Evolutionary conservation across 2,329 filamentous ascomycete species (phyloP).

Genomic region (Nemania sp.): DNA sequence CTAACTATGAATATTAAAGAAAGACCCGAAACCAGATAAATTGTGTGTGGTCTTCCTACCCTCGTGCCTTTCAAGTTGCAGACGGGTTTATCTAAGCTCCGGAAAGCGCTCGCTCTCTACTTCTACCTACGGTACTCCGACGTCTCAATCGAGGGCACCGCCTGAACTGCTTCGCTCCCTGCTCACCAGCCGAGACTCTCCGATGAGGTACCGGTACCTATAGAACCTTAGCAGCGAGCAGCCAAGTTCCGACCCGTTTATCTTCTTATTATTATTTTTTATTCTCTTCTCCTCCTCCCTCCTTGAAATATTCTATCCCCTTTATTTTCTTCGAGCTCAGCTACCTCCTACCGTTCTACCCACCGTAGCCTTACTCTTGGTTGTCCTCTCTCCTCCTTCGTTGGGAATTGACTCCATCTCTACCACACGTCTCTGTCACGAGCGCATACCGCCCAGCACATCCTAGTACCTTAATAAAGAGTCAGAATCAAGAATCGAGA

Average conservation of each 20-base stretch:
- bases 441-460: too few species aligned
- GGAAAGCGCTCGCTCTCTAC: background rate
- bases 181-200: conserved; percentile 21
- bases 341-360: background rate
- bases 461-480: too few species aligned
- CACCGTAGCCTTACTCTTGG: background rate
- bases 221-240: conserved; percentile 1
- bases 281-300: conserved; percentile 1
- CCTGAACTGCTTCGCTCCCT: background rate
- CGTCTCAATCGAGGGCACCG: conserved; percentile 4
- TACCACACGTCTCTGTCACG: too few species aligned
- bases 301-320: conserved; percentile 8
- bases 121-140: too few species aligned
- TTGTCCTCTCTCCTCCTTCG: background rate
- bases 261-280: background rate
- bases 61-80: background rate
- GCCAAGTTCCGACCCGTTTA: conserved; percentile 14
- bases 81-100: conserved; percentile 14
- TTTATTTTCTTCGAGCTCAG: background rate
- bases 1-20: background rate
- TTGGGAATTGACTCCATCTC: too few species aligned
- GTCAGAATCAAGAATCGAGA: background rate
- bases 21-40: background rate
- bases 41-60: background rate
- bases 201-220: conserved; percentile 9